These are phyloP conservation scores for Geoglossum glabrum DNA, from an alignment of 495 filamentous ascomycete genomes.

Conservation along the genomic window DNA sequence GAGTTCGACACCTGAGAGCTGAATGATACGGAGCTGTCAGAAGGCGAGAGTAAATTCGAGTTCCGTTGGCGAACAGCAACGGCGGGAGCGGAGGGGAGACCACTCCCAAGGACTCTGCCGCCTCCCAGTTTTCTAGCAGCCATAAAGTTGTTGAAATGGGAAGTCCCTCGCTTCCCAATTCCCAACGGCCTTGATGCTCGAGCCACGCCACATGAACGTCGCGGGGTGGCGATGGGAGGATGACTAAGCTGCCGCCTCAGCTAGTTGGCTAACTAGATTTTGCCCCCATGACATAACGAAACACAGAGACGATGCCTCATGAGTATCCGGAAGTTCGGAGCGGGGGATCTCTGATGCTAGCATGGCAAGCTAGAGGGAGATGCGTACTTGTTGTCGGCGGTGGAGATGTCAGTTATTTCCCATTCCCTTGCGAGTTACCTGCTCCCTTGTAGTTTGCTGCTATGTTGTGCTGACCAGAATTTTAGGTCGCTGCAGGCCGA, in stretches of 20 bases:
- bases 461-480: conserved; percentile 4
- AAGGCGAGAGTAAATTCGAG: conserved; percentile 23
- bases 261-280: too few species aligned
- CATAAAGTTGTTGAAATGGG: conserved; percentile 26
- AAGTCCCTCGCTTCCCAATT: neutral
- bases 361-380: conserved; percentile 81
- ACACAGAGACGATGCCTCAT: conserved; percentile 25
- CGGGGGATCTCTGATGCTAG: conserved; percentile 79
- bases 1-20: conserved; percentile 14
- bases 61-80: conserved; percentile 19
- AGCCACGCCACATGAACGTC: neutral
- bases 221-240: neutral
- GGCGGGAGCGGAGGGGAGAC: conserved; percentile 54
- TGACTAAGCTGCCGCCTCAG: too few species aligned
- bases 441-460: too few species aligned
- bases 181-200: neutral
- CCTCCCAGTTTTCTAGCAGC: conserved; percentile 69
- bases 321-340: conserved; percentile 65
- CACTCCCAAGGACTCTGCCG: conserved; percentile 71
- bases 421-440: conserved; percentile 1
- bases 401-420: conserved; percentile 47
- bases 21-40: conserved; percentile 25
- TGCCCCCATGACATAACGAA: too few species aligned
- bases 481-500: conserved; percentile 80
- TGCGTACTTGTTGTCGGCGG: conserved; percentile 75